A percentile compares a stretch with the other conserved stretches of the same genome.
phyloP scores from a whole-genome alignment of 306 rosid species.

The Hylodesmum podocarpum region DNA sequence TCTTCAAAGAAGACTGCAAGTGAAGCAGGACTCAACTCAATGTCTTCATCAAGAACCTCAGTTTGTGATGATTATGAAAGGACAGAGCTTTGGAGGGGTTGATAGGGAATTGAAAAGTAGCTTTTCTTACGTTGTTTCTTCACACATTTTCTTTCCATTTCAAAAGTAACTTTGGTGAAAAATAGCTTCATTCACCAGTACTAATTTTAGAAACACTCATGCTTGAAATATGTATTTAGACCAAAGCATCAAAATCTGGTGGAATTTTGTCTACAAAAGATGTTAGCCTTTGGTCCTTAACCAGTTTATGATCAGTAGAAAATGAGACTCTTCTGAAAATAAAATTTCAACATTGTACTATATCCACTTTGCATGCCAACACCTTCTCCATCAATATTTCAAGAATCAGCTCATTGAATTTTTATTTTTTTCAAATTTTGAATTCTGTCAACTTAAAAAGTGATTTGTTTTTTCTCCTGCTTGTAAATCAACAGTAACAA shows the following conservation, averaged over 20 bases:
- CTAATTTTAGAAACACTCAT: constrained; percentile 34
- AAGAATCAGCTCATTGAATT: not conserved
- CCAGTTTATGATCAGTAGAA: not conserved
- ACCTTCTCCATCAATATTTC: not conserved
- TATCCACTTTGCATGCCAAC: constrained; percentile 14
- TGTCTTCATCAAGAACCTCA: constrained; percentile 49
- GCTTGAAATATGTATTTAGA: constrained; percentile 5
- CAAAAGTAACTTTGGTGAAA: constrained; percentile 30
- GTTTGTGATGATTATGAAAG: constrained; percentile 58
- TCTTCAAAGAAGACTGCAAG: constrained; percentile 47
- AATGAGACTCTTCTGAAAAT: constrained; percentile 20
- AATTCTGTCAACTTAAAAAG: not conserved
- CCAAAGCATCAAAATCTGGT: constrained; percentile 6
- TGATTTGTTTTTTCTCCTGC: constrained; percentile 3
- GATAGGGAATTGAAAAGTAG: constrained; percentile 29
- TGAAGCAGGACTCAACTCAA: constrained; percentile 58
- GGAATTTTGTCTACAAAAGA: constrained; percentile 23
- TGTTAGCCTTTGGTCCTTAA: constrained; percentile 22
- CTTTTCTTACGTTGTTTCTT: constrained; percentile 13
- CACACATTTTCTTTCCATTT: constrained; percentile 32
- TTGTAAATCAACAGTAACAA: constrained; percentile 8
- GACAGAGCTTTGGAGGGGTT: constrained; percentile 58
- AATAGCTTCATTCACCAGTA: constrained; percentile 28
- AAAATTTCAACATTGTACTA: not conserved
- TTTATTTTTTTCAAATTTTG: not conserved